Evolutionary conservation across 192 early-diverging fungal species (phyloP), one percentile per base, ranked within the genome.

Genomic region (Mortierella antarctica): DNA sequence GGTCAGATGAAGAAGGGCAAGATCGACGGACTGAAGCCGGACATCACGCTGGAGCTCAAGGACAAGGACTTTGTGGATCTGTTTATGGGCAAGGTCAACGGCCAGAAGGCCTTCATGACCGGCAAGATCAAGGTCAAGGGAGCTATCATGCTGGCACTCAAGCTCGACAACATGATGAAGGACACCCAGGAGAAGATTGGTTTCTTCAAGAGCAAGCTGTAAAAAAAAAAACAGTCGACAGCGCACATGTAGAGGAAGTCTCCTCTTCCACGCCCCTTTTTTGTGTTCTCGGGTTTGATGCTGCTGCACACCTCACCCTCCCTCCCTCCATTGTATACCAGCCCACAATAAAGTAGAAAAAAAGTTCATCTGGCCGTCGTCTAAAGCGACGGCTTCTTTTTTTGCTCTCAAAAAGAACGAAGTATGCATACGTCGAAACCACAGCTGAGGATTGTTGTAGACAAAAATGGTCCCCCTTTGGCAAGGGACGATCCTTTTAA

Each of bases 41-140:
- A 96, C 83, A 89, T 93, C 49, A 91, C 86, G 6, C 77, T 98
- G 12, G 74, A 82, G 42, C 81, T 97, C 74, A 86, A 81, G 58
- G 97, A 99, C 82, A 86, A 85, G 60, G 94, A 94, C 77, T 96
- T 99, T 90, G 91, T 96, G 18, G 92, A 93, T 55, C 73, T 99
- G 46, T 91, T 93, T 41, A 81, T 86, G 45, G 96, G 96, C 53
- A 95, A 95, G 85, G 71, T 93, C 53, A 96, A 93, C 52, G 92
- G 93, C 18, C 96, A 98, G 89, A 93, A 95, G 83, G 93, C 95
- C 21, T 98, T 95, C 77, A 95, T 96, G 94, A 78, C 86, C 14
- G 95, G 97, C 42, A 97, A 97, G 83, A 88, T 95, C 82, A 98
- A 97, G 86, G 82, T 92, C 54, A 92, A 91, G 84, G 93, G 92